Conservation (phyloP, 108 stramenopile genomes). For the Cyclotella kingstonii region DNA sequence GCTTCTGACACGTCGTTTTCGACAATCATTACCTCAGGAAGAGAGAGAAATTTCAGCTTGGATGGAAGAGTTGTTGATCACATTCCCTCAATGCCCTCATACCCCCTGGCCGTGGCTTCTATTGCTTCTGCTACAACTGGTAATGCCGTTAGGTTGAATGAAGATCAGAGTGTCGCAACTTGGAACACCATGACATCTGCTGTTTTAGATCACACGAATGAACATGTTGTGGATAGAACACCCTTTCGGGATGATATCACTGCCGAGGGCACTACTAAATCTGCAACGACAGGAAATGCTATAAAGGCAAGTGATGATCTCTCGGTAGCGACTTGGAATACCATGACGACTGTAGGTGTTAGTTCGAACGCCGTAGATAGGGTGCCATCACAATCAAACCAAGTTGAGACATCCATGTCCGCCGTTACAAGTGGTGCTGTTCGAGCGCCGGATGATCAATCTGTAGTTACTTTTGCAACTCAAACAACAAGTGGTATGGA, state of each 20-base stretch:
- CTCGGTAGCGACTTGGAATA: slow-evolving; percentile 42
- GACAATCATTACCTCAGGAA: too few species aligned
- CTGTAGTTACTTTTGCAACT: slow-evolving; percentile 46
- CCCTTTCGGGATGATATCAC: slow-evolving; percentile 2
- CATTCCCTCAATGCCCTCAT: background rate
- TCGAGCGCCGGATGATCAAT: slow-evolving; percentile 40
- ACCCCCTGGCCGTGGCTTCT: background rate
- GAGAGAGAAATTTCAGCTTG: background rate
- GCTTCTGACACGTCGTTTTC: slow-evolving; percentile 31
- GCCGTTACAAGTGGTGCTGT: slow-evolving; percentile 29
- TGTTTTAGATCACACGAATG: background rate
- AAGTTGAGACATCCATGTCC: slow-evolving; percentile 17
- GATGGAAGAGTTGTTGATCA: slow-evolving; percentile 4
- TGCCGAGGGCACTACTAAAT: slow-evolving; percentile 14
- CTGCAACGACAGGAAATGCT: slow-evolving; percentile 35
- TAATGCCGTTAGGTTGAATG: slow-evolving; percentile 20
- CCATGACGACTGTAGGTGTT: slow-evolving; percentile 25
- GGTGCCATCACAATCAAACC: slow-evolving; percentile 22
- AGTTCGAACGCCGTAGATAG: slow-evolving; percentile 25
- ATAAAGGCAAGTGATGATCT: slow-evolving; percentile 30
- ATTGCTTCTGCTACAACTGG: slow-evolving; percentile 16
- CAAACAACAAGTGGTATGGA: slow-evolving; percentile 29
- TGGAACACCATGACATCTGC: slow-evolving; percentile 38
- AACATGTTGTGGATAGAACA: slow-evolving; percentile 7
- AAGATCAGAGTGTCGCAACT: slow-evolving; percentile 45